Base-by-base conservation (phyloP, 2,329 filamentous ascomycete species). In the Trichoderma sp. region DNA sequence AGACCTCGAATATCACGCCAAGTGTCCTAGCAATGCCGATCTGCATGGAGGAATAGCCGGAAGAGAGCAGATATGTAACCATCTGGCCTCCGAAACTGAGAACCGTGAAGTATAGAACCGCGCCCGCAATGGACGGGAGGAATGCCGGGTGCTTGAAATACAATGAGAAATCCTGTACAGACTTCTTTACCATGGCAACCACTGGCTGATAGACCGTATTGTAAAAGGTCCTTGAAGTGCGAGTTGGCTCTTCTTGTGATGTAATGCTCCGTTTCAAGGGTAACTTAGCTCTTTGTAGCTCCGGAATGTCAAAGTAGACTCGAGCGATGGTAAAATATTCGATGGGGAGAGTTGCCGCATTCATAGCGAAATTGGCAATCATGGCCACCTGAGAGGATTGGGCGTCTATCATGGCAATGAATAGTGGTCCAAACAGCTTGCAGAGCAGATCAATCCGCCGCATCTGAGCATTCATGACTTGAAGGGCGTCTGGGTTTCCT, bases 101-200 rank as follows among this genome's bases (percentile, higher is more conserved):
- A 0, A 90, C 88, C 0, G 88, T 92, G 63, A 91, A 82, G 76
- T 91, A 91, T 1, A 91, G 85, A 0, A 92, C 78, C 0, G 88
- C 83, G 0, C 87, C 81, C 0, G 89, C 82, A 64, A 92, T 83
- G 0, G 90, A 92, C 0, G 90, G 86, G 0, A 90, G 80, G 73
- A 91, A 87, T 0, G 86, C 88, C 0, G 80, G 81, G 73, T 91
- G 88, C 3, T 78, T 75, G 72, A 87, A 75, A 76, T 91, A 92
- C 34, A 83, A 82, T 0, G 66, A 20, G 12, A 78, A 43, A 20
- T 70, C 58, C 13, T 28, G 68, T 20, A 3, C 30, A 6, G 15
- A 67, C 3, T 57, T 55, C 26, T 43, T n/a, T 23, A 58, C 4
- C 47, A 23, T 28, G 13, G 7, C 28, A 39, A 15, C 3, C 7